Percentiles rank a stretch among this genome's conserved stretches.
Evolutionary conservation across 768 basidiomycete species (phyloP).

Genomic region (Tulasnella sp.): DNA sequence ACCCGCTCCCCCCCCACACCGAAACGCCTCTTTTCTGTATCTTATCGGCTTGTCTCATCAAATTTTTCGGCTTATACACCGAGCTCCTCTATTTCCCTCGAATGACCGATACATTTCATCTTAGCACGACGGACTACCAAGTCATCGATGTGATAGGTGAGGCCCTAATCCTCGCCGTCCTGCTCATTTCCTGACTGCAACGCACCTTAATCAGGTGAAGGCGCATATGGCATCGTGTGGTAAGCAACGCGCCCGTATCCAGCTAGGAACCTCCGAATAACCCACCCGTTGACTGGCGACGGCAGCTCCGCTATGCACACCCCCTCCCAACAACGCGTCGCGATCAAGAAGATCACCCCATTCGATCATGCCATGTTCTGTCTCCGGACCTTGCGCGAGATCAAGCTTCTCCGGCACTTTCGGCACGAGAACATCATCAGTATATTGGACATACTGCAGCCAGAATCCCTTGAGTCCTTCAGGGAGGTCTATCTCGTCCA

Average conservation of each 20-base stretch:
- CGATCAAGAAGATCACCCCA: slow-evolving; percentile 92
- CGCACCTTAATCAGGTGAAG: slow-evolving; percentile 41
- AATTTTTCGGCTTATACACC: no score
- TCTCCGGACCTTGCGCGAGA: slow-evolving; percentile 72
- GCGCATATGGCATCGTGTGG: slow-evolving; percentile 92
- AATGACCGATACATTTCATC: no score
- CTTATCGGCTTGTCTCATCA: no score
- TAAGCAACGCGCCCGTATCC: no score
- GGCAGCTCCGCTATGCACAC: slow-evolving; percentile 66
- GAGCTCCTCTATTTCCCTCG: no score
- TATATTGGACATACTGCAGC: slow-evolving; percentile 81
- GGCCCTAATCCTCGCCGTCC: background rate
- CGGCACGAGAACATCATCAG: slow-evolving; percentile 61
- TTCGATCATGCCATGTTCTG: slow-evolving; percentile 97
- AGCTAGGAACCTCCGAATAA: no score
- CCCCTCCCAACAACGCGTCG: slow-evolving; percentile 82
- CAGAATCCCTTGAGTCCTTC: slow-evolving; percentile 66
- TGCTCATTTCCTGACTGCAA: background rate
- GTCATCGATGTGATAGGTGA: slow-evolving; percentile 62
- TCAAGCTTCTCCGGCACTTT: slow-evolving; percentile 44
- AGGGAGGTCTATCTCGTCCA: slow-evolving; percentile 76
- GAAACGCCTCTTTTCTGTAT: no score
- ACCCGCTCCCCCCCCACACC: no score
- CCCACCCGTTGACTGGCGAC: background rate
- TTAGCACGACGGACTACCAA: slow-evolving; percentile 37